Conservation (phyloP, 169 alveolate genomes). For the Babesia bigemina region DNA sequence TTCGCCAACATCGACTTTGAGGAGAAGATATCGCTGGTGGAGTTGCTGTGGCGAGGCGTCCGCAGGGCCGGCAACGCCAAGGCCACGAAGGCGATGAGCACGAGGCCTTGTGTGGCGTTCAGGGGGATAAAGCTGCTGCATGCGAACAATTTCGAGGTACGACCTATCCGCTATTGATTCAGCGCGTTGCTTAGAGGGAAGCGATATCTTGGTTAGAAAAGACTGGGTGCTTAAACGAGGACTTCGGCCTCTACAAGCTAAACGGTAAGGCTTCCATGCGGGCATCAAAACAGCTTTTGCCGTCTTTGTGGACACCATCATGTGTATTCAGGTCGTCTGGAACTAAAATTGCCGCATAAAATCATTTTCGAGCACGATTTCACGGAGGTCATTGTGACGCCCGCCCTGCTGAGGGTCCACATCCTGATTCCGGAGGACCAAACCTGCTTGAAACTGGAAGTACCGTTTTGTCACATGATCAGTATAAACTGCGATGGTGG, state of each 20-base stretch:
- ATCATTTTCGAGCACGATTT: slow-evolving; percentile 18
- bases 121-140: slow-evolving; percentile 13
- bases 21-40: slow-evolving; percentile 54
- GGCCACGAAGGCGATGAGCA: slow-evolving; percentile 24
- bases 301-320: neutral
- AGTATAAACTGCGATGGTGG: neutral
- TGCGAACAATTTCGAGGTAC: slow-evolving; percentile 46
- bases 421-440: slow-evolving; percentile 10
- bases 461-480: slow-evolving; percentile 31
- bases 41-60: slow-evolving; percentile 48
- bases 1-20: slow-evolving; percentile 31
- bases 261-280: slow-evolving; percentile 9
- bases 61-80: slow-evolving; percentile 41
- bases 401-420: slow-evolving; percentile 41
- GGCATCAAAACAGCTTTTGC: neutral
- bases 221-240: slow-evolving; percentile 22
- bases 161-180: neutral
- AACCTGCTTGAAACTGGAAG: slow-evolving; percentile 36
- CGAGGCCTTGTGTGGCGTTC: slow-evolving; percentile 19
- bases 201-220: slow-evolving; percentile 16
- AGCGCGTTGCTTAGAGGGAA: neutral
- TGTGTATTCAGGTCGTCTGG: slow-evolving; percentile 4
- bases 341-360: slow-evolving; percentile 6
- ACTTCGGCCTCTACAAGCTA: slow-evolving; percentile 26
- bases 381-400: slow-evolving; percentile 34